A percentile compares a stretch with the other conserved stretches of the same genome.
Evolutionary conservation across 2,329 filamentous ascomycete species (phyloP).

Genomic region (Neurospora sp.): DNA sequence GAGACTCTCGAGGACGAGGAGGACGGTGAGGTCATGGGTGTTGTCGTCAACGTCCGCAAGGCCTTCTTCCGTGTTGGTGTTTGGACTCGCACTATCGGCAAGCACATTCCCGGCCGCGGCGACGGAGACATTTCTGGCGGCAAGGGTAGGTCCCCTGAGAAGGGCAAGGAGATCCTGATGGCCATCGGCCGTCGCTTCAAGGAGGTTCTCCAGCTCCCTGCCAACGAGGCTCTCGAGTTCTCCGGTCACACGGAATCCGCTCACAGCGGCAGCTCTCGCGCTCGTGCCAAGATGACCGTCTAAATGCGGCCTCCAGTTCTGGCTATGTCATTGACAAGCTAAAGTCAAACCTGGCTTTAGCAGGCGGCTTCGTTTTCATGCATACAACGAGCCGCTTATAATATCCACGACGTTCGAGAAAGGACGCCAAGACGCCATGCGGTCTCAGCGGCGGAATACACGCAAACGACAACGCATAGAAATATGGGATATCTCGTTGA

Average conservation of each 20-base stretch:
- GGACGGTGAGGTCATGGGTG: slow-evolving; percentile 97
- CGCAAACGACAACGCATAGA: neutral
- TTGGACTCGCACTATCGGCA: slow-evolving; percentile 92
- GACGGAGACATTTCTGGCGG: slow-evolving; percentile 63
- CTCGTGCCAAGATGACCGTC: slow-evolving; percentile 86
- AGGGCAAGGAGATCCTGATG: slow-evolving; percentile 76
- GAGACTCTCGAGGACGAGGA: slow-evolving; percentile 93
- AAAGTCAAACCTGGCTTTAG: neutral
- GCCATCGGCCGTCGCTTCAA: slow-evolving; percentile 88
- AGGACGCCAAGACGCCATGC: neutral
- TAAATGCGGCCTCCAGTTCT: slow-evolving; percentile 33
- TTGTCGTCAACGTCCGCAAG: slow-evolving; percentile 97
- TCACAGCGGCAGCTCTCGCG: slow-evolving; percentile 84
- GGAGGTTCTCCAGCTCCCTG: slow-evolving; percentile 72
- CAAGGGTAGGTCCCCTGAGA: slow-evolving; percentile 68
- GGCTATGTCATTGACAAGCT: neutral
- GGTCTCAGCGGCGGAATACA: neutral
- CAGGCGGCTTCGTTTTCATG: slow-evolving; percentile 7
- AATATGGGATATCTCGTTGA: slow-evolving; percentile 3
- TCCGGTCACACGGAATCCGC: slow-evolving; percentile 93
- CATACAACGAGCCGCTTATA: slow-evolving; percentile 1
- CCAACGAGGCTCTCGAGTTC: slow-evolving; percentile 78
- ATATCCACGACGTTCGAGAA: neutral
- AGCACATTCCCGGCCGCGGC: slow-evolving; percentile 67
- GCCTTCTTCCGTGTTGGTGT: slow-evolving; percentile 96